Evolutionary conservation across 1,284 basidiomycete genomes (phyloP).

Genomic region (Marasmius oreades): DNA sequence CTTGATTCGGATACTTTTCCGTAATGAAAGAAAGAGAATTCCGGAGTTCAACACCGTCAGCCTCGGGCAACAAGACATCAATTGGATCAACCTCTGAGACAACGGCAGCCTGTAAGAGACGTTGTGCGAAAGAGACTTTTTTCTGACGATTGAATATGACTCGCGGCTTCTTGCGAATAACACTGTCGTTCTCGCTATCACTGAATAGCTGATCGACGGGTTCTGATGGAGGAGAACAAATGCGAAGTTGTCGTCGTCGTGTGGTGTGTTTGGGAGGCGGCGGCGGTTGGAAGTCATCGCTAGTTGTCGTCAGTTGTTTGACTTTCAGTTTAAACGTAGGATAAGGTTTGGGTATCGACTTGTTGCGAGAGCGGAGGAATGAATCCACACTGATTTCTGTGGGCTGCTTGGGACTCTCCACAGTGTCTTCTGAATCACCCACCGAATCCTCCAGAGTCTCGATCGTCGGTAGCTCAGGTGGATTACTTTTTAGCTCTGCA

Average conservation of each 20-base stretch:
- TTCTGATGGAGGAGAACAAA: not conserved
- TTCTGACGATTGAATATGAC: not conserved
- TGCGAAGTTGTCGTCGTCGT: not conserved
- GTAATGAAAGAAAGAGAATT: not conserved
- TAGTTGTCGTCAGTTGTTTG: not conserved
- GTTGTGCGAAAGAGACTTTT: not conserved
- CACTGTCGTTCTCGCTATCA: not conserved
- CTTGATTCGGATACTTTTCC: not conserved
- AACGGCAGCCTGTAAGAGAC: not conserved
- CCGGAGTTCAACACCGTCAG: not conserved
- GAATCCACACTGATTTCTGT: not conserved
- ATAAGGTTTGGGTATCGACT: not conserved
- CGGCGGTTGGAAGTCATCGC: not conserved
- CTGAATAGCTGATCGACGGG: conserved; percentile 1
- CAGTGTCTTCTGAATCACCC: not conserved
- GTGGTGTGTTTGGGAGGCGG: not conserved
- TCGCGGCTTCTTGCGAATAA: not conserved
- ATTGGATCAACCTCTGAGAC: not conserved
- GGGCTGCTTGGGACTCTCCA: not conserved
- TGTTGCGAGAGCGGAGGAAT: not conserved
- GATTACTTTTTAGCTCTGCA: not conserved
- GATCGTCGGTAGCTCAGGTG: not conserved
- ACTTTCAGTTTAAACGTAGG: not conserved
- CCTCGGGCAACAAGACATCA: not conserved
- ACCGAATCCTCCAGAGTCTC: not conserved